Base-by-base conservation (phyloP, 2,329 filamentous ascomycete genomes). In the Trichoderma atroviride region DNA sequence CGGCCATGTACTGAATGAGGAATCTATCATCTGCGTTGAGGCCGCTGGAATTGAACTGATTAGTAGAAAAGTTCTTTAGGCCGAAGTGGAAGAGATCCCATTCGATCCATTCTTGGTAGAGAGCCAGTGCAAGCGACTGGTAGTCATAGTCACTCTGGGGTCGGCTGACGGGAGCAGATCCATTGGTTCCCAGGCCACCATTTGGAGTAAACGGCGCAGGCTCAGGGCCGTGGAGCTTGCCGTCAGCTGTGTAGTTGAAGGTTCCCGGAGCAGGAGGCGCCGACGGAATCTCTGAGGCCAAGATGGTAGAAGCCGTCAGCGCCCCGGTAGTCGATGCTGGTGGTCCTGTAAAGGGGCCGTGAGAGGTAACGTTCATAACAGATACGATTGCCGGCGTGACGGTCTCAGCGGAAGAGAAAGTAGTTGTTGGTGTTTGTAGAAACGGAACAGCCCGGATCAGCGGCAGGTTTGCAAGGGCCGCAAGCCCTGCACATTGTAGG, bases 91-190 rank as follows among this genome's bases (percentile, higher is more conserved):
- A 96, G 16, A 93, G 84, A 76, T 96, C 93, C 1, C 96, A 84
- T 80, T 96, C 92, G 66, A 95, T 93, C 86, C 88, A 96, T 79
- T 96, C 92, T 74, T 94, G 91, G 76, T 95, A 94, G 0, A 95
- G 82, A 14, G 87, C 91, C 14, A 96, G 83, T 0, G 89, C 86
- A 35, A 96, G 84, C 0, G 91, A 94, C 77, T 95, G 86, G 77
- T 91, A 96, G 78, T 96, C 93, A 76, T 94, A 96, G 75, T 96
- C 93, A 72, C 90, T 92, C 74, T 92, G 85, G 0, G 92, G 89
- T 71, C 91, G 88, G 79, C 95, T 95, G 1, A 93, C 87, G 1
- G 92, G 92, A 55, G 86, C 84, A 9, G 88, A 87, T n/a, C 92
- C 92, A 70, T 95, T 94, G 55, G 92, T 94, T 2, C 92, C 92